Base-by-base conservation (phyloP, 2,329 filamentous ascomycete genomes). In the Fusarium heterosporum region DNA sequence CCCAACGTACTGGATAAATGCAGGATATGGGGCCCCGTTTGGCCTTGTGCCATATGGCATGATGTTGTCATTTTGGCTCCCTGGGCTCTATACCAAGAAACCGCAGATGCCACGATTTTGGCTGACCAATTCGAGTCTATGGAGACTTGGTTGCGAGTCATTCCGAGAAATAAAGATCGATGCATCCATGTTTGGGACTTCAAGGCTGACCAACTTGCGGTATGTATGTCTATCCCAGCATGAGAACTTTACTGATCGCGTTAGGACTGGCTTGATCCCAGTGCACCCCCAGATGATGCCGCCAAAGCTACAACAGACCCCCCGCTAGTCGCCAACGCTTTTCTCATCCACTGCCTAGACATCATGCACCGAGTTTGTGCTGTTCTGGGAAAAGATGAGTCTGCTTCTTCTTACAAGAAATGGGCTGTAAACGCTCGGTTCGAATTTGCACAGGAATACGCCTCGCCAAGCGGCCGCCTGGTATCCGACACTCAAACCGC, bases 211-310 rank as follows among this genome's bases (percentile, higher is more conserved):
- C 72, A 73, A 16, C 59, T 73, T 8, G 65, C 47, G 6, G 71
- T 72, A 34, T 69, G 67, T 68, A 7, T 3, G 14, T 4, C 6
- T 2, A 0, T 1, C 0, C 13, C 0, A 7, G 1, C 2, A 0
- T 1, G 11, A 16, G 4, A 9, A 3, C 1, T 16, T 4, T 5
- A 1, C 38, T 68, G 4, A 68, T 14, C 3, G 8, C 12, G 74
- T 80, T 76, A 81, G 29, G 83, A 85, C 62, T 85, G 83, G 83
- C 76, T 85, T 3, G 83, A 84, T 53, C 83, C 83, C 0, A 75
- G 76, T 5, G 77, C 83, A 1, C 82, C 82, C 0, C 74, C 78
- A 0, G 74, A 80, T 1, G 67, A 78, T 10, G 77, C 83, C 0
- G 78, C 74, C 4, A 71, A 70, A 16, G 80, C 79, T 1, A 78